Percentiles rank a stretch among this genome's conserved stretches.
Evolutionary conservation across 73 alveolate species (phyloP).

Genomic region (Paramecium octaurelia): DNA sequence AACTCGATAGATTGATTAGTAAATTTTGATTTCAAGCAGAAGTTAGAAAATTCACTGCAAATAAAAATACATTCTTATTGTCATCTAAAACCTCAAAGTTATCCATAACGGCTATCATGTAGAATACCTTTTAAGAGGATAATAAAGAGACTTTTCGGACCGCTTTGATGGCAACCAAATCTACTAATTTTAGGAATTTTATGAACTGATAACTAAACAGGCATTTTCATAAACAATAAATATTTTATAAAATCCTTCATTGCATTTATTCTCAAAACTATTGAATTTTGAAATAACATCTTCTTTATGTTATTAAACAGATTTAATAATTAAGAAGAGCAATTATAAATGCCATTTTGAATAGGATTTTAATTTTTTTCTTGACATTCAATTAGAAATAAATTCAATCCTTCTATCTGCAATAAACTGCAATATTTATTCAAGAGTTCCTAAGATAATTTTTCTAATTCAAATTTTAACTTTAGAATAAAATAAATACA

Average conservation of each 20-base stretch:
- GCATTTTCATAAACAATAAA: neutral
- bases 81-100: too few species aligned
- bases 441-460: too few species aligned
- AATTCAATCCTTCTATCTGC: too few species aligned
- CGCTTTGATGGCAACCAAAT: neutral
- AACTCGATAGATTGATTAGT: neutral
- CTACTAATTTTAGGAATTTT: neutral
- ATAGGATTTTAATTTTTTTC: neutral
- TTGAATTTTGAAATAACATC: neutral
- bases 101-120: too few species aligned
- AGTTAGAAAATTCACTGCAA: too few species aligned
- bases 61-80: too few species aligned
- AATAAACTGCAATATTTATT: too few species aligned
- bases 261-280: neutral
- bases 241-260: too few species aligned
- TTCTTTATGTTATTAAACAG: too few species aligned
- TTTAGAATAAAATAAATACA: too few species aligned
- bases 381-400: neutral
- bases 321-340: neutral
- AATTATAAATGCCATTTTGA: neutral
- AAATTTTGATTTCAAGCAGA: neutral
- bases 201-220: neutral
- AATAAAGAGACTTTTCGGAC: neutral
- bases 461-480: too few species aligned
- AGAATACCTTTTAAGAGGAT: neutral